Conservation (phyloP, 306 rosid species). For the Acacia melanoxylon region DNA sequence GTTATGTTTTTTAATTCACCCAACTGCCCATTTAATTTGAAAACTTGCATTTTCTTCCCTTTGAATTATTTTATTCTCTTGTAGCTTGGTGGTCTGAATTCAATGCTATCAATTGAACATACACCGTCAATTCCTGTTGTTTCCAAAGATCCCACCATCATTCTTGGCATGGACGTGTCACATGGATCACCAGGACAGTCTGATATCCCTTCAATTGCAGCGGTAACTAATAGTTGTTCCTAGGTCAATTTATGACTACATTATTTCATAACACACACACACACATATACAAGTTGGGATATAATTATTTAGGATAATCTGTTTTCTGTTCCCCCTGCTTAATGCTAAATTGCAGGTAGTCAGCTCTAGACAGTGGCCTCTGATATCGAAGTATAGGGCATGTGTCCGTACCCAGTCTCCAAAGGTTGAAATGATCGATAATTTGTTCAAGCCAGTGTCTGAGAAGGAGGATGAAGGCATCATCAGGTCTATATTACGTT, state of each 20-base stretch:
- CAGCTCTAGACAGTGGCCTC: slow-evolving; percentile 91
- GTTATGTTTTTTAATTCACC: not conserved
- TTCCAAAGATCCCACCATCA: slow-evolving; percentile 75
- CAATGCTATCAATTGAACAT: slow-evolving; percentile 64
- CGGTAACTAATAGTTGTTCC: slow-evolving; percentile 46
- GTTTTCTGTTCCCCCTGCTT: not conserved
- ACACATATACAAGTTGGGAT: not conserved
- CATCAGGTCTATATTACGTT: slow-evolving; percentile 50
- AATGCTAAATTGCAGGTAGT: slow-evolving; percentile 58
- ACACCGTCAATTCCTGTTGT: slow-evolving; percentile 72
- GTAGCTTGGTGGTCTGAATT: slow-evolving; percentile 95
- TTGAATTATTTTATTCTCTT: not conserved
- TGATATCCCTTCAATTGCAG: slow-evolving; percentile 92
- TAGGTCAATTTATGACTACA: not conserved
- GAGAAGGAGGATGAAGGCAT: slow-evolving; percentile 82
- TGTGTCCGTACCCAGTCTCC: slow-evolving; percentile 88
- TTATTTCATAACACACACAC: not conserved
- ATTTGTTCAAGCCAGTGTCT: slow-evolving; percentile 63
- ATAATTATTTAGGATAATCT: not conserved
- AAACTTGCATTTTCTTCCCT: not conserved
- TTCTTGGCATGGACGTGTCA: slow-evolving; percentile 96
- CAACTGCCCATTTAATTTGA: not conserved
- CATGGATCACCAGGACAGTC: slow-evolving; percentile 96
- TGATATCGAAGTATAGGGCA: slow-evolving; percentile 84
- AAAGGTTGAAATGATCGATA: slow-evolving; percentile 86